These are phyloP conservation scores for Termitomyces sp. DNA, from an alignment of 768 basidiomycete species.

Conservation along the genomic window DNA sequence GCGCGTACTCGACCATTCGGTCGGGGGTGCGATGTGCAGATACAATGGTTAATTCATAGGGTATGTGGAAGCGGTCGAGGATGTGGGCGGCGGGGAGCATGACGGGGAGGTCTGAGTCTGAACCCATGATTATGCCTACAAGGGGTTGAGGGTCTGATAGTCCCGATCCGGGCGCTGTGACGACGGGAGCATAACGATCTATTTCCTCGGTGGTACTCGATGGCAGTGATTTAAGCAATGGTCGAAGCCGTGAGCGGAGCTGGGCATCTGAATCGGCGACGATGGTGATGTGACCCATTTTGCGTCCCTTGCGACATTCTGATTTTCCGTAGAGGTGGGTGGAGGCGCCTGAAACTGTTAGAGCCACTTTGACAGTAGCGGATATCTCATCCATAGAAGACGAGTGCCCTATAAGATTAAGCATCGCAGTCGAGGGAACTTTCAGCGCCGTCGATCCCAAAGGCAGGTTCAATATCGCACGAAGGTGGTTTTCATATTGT, in stretches of 20 bases:
- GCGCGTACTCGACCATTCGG: conserved; percentile 77
- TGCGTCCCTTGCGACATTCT: conserved; percentile 83
- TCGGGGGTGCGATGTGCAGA: conserved; percentile 95
- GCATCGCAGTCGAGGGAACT: conserved; percentile 85
- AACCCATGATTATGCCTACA: conserved; percentile 96
- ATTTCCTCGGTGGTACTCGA: conserved; percentile 40
- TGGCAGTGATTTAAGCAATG: conserved; percentile 66
- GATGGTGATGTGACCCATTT: conserved; percentile 97
- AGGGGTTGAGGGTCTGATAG: conserved; percentile 67
- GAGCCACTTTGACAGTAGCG: conserved; percentile 49
- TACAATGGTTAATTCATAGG: conserved; percentile 93
- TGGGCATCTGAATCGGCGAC: conserved; percentile 79
- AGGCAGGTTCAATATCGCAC: conserved; percentile 86
- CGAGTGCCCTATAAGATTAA: conserved; percentile 90
- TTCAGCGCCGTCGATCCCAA: conserved; percentile 85
- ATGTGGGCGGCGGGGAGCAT: conserved; percentile 88
- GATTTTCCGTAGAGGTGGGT: conserved; percentile 95
- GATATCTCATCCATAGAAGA: conserved; percentile 57
- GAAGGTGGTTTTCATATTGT: conserved; percentile 96
- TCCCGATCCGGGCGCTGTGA: conserved; percentile 38
- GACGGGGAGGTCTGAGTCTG: conserved; percentile 93
- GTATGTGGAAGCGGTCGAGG: conserved; percentile 74
- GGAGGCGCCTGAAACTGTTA: conserved; percentile 67
- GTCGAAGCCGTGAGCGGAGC: conserved; percentile 61
- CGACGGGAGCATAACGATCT: conserved; percentile 44